These are phyloP conservation scores for Clonostachys sp. DNA, from an alignment of 2,329 filamentous ascomycete genomes.

Conservation along the genomic window DNA sequence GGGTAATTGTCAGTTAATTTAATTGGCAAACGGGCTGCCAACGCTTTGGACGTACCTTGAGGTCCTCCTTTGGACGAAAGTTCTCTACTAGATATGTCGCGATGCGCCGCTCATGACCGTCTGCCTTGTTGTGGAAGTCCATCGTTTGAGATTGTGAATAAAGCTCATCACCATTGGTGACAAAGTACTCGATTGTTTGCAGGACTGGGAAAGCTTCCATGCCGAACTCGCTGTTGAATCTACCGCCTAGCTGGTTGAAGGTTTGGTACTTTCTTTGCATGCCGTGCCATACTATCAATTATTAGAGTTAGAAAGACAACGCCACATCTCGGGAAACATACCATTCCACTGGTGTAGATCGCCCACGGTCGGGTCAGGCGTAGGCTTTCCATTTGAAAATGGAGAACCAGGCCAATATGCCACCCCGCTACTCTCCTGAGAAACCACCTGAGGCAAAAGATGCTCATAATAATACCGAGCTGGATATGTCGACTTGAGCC, in stretches of 20 bases:
- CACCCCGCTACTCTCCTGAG: conserved; percentile 55
- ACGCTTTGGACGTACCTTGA: conserved; percentile 69
- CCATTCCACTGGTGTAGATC: conserved; percentile 73
- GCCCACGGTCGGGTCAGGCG: conserved; percentile 65
- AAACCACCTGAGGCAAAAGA: conserved; percentile 60
- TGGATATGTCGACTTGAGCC: conserved; percentile 71
- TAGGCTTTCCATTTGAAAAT: conserved; percentile 57
- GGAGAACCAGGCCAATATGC: conserved; percentile 72
- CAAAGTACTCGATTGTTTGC: conserved; percentile 63
- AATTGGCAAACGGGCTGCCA: conserved; percentile 33
- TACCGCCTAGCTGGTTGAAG: conserved; percentile 63
- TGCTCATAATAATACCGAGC: conserved; percentile 77
- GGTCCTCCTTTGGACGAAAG: conserved; percentile 57
- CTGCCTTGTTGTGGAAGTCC: conserved; percentile 78
- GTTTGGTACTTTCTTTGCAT: conserved; percentile 76
- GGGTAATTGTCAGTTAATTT: neutral
- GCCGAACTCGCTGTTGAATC: conserved; percentile 76
- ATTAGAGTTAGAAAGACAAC: neutral
- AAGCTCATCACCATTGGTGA: conserved; percentile 49
- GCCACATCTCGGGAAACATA: neutral
- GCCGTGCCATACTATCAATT: conserved; percentile 61
- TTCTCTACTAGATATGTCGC: conserved; percentile 75
- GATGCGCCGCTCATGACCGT: conserved; percentile 68
- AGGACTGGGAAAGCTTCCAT: conserved; percentile 60
- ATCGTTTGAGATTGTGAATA: conserved; percentile 66